A percentile compares a stretch with the other conserved stretches of the same genome.
Conservation (phyloP, 352 stramenopile genomes). For the Pythium biforme region DNA sequence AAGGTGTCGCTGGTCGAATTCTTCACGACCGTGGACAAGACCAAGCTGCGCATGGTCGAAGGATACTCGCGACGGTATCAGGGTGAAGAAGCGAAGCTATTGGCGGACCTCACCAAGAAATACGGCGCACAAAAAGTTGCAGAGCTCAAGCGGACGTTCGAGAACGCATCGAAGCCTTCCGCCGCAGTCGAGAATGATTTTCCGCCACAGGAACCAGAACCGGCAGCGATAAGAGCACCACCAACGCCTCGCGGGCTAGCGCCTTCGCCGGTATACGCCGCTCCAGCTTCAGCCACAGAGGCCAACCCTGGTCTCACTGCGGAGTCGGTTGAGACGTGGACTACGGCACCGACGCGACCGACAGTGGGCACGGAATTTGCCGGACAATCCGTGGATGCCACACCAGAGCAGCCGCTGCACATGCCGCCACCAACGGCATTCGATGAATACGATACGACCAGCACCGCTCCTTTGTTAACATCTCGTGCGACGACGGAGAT, state of each 20-base stretch:
- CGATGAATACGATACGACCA: background rate
- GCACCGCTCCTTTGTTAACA: too few relatives aligned
- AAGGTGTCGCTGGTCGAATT: conserved; percentile 62
- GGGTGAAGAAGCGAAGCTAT: conserved; percentile 63
- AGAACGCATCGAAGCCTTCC: conserved; percentile 8
- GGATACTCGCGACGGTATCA: conserved; percentile 69
- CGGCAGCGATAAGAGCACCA: background rate
- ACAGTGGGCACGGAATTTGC: too few relatives aligned
- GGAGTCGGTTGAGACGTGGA: too few relatives aligned
- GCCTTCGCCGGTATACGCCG: background rate
- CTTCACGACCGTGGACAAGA: conserved; percentile 59
- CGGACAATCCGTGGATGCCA: background rate
- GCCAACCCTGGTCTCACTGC: too few relatives aligned
- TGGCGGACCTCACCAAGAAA: conserved; percentile 57
- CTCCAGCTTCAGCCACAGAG: too few relatives aligned
- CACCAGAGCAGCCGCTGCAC: background rate
- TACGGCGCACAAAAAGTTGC: conserved; percentile 56
- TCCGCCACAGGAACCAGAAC: background rate
- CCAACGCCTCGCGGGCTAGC: background rate
- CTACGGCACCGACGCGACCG: too few relatives aligned
- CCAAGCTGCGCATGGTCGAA: conserved; percentile 58
- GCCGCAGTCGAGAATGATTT: conserved; percentile 24
- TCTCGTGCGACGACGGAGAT: background rate
- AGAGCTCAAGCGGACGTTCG: conserved; percentile 31
- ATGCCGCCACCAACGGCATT: background rate